Evolutionary conservation across 1,284 basidiomycete species (phyloP).

Genomic region (Lentinus polychrous): DNA sequence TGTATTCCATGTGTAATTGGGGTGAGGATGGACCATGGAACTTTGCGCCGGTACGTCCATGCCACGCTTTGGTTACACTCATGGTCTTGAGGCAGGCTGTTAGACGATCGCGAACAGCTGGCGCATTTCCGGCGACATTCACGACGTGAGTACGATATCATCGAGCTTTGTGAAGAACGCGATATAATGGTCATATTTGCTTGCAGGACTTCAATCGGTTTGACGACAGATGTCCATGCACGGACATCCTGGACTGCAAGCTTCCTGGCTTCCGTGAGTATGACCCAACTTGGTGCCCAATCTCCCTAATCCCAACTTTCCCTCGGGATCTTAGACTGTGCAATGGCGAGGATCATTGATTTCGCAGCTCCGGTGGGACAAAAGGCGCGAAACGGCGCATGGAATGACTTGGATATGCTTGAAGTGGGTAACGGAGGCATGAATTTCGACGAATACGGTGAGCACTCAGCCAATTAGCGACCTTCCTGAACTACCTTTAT

Average conservation of each 20-base stretch:
- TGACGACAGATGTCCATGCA: constrained; percentile 38
- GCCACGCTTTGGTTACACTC: background rate
- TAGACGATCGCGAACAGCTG: constrained; percentile 40
- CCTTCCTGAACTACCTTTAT: background rate
- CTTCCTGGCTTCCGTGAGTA: constrained; percentile 29
- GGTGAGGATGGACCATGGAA: constrained; percentile 41
- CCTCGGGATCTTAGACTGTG: constrained; percentile 22
- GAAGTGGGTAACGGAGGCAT: constrained; percentile 37
- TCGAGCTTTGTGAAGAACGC: background rate
- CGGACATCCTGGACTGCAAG: constrained; percentile 32
- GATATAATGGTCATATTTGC: background rate
- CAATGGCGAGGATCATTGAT: constrained; percentile 32
- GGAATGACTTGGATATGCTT: constrained; percentile 40
- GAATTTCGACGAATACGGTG: constrained; percentile 35
- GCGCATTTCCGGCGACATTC: constrained; percentile 39
- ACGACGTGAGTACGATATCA: constrained; percentile 25
- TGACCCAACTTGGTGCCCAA: background rate
- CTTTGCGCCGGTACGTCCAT: constrained; percentile 30
- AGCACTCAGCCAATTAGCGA: background rate
- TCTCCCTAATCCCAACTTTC: background rate
- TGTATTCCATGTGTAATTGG: constrained; percentile 46
- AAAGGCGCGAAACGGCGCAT: constrained; percentile 32
- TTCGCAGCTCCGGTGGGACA: constrained; percentile 33
- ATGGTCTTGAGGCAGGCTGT: background rate
- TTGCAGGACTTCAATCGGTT: constrained; percentile 31